Percentiles rank a stretch among this genome's conserved stretches.
Evolutionary conservation across 2,329 filamentous ascomycete species (phyloP).

Genomic region (Penicillium sp.): DNA sequence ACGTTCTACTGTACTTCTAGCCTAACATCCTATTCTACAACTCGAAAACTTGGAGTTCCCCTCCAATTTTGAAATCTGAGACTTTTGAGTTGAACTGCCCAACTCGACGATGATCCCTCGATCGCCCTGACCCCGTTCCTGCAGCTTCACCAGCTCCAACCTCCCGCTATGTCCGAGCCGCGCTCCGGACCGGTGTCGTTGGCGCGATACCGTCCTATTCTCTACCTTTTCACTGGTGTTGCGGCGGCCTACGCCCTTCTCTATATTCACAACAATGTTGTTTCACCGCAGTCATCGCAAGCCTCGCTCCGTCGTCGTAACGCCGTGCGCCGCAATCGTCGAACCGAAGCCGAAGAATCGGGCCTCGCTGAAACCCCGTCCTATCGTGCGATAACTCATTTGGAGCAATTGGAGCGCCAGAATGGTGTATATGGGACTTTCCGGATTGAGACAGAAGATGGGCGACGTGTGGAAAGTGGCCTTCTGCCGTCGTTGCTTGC

Average conservation of each 20-base stretch:
- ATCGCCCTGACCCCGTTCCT: conserved; percentile 13
- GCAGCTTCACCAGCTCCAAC: conserved; percentile 20
- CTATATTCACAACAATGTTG: conserved; percentile 41
- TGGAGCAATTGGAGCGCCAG: conserved; percentile 45
- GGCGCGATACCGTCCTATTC: conserved; percentile 44
- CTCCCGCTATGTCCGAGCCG: conserved; percentile 37
- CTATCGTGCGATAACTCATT: conserved; percentile 42
- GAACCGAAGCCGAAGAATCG: conserved; percentile 30
- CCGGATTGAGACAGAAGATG: conserved; percentile 47
- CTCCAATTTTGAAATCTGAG: too few relatives aligned
- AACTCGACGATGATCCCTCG: conserved; percentile 20
- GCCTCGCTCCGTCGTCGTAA: conserved; percentile 43
- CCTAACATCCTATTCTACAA: too few relatives aligned
- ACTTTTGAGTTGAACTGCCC: too few relatives aligned
- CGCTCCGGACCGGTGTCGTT: conserved; percentile 36
- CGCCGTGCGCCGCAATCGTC: conserved; percentile 43
- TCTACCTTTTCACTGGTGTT: conserved; percentile 48
- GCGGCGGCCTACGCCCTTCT: conserved; percentile 48
- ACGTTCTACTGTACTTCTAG: background rate
- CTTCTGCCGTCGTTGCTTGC: conserved; percentile 48
- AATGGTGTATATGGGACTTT: conserved; percentile 49
- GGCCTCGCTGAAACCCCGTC: conserved; percentile 37
- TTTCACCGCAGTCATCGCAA: conserved; percentile 29
- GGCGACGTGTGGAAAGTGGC: conserved; percentile 45
- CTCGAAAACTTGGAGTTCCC: too few relatives aligned